phyloP scores from a whole-genome alignment of 78 protist genomes.

The Dictyostelium capitatum region DNA sequence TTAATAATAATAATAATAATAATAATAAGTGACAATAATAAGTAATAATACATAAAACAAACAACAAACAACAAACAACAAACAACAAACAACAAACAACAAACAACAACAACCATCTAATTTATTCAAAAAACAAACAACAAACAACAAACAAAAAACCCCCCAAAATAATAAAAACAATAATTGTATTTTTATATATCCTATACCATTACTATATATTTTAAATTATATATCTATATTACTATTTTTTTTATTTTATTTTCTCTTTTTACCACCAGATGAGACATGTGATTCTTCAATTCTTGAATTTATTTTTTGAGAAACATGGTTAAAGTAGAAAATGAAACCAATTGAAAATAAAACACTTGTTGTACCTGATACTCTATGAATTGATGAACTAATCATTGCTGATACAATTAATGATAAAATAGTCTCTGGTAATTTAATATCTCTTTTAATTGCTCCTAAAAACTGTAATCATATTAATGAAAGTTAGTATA shows the following conservation, averaged over 20 bases:
- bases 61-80: neutral
- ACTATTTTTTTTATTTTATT: neutral
- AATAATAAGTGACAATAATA: neutral
- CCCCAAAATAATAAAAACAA: neutral
- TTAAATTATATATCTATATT: too few species aligned
- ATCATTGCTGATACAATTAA: constrained; percentile 1
- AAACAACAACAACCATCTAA: neutral
- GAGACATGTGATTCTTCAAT: neutral
- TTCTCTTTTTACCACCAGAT: neutral
- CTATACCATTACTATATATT: neutral
- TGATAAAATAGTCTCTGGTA: constrained; percentile 13
- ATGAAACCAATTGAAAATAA: constrained; percentile 18
- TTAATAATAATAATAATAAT: neutral
- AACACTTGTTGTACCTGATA: constrained; percentile 54
- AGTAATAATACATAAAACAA: neutral
- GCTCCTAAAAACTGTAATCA: constrained; percentile 49
- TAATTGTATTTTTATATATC: neutral
- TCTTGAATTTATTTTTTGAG: constrained; percentile 2
- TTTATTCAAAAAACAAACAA: neutral
- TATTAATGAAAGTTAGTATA: neutral
- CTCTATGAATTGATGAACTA: constrained; percentile 67
- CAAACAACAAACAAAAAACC: neutral
- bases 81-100: neutral
- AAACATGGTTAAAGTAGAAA: neutral
- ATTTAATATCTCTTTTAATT: constrained; percentile 56